Evolutionary conservation across 2,329 filamentous ascomycete genomes (phyloP).

Genomic region (Talaromyces rugulosus): DNA sequence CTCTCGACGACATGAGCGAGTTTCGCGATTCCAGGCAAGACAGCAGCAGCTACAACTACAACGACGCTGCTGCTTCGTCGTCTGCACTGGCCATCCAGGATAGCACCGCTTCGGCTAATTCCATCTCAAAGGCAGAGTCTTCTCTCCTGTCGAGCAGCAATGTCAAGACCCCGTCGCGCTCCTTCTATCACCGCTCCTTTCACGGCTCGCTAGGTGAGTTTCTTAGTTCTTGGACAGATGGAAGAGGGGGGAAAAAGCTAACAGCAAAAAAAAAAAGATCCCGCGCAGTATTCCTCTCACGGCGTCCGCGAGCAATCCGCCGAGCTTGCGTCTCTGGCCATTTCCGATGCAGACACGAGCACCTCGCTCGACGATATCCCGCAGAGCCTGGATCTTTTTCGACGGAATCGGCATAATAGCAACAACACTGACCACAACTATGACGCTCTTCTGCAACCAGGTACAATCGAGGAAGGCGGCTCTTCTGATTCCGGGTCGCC

Average conservation of each 20-base stretch:
- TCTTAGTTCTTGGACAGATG: not conserved
- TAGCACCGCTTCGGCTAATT: not conserved
- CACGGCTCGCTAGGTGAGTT: slow-evolving; percentile 36
- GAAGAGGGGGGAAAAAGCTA: not conserved
- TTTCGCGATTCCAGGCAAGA: slow-evolving; percentile 5
- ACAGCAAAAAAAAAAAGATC: slow-evolving; percentile 48
- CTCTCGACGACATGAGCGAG: slow-evolving; percentile 1
- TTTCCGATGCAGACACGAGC: slow-evolving; percentile 51
- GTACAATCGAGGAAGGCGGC: not conserved
- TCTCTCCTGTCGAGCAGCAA: slow-evolving; percentile 28
- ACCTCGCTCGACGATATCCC: slow-evolving; percentile 26
- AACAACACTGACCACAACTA: slow-evolving; percentile 12
- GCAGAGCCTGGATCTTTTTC: slow-evolving; percentile 27
- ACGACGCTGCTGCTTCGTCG: not conserved
- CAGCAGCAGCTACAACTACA: slow-evolving; percentile 6
- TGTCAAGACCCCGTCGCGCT: slow-evolving; percentile 39
- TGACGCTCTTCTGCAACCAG: slow-evolving; percentile 6
- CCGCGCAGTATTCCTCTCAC: slow-evolving; percentile 66
- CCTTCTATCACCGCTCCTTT: slow-evolving; percentile 44
- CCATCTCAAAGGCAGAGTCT: slow-evolving; percentile 7
- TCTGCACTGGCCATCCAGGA: not conserved
- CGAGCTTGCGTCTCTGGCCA: slow-evolving; percentile 76
- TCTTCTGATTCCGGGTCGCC: slow-evolving; percentile 1
- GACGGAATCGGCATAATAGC: slow-evolving; percentile 13
- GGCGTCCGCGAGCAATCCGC: slow-evolving; percentile 83